Percentiles rank a stretch among this genome's conserved stretches.
phyloP scores from a whole-genome alignment of 495 filamentous ascomycete species.

The Trichoderma parareesei region DNA sequence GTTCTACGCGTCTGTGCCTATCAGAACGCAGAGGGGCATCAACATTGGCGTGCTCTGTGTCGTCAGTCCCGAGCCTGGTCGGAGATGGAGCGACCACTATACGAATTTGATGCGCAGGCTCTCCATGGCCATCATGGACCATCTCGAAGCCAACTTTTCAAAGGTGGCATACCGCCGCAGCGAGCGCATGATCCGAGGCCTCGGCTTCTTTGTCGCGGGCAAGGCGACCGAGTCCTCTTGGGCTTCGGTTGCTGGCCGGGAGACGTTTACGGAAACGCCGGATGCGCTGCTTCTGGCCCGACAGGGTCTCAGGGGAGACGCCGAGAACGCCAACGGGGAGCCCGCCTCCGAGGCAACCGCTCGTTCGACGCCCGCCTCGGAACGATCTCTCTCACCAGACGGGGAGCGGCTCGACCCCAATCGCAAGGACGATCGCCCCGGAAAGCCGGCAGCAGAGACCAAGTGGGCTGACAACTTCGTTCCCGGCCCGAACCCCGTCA shows the following conservation, averaged over 20 bases:
- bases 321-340: not conserved
- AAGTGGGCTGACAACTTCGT: not conserved
- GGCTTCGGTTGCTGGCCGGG: not conserved
- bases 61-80: constrained; percentile 47
- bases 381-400: not conserved
- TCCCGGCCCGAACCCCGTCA: not conserved
- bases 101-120: constrained; percentile 39
- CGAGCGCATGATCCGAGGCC: constrained; percentile 50
- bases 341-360: not conserved
- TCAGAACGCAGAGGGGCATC: constrained; percentile 58
- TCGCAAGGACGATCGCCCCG: not conserved
- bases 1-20: constrained; percentile 60
- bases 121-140: constrained; percentile 51
- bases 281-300: not conserved
- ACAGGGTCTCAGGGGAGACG: not conserved
- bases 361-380: not conserved
- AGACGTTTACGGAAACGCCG: not conserved
- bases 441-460: not conserved
- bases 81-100: constrained; percentile 30
- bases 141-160: constrained; percentile 51
- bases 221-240: constrained; percentile 20
- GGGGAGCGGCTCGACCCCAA: not conserved
- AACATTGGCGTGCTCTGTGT: constrained; percentile 66
- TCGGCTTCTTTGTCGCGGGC: constrained; percentile 58
- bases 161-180: constrained; percentile 50